phyloP scores from a whole-genome alignment of 768 basidiomycete genomes.

The Tremella yokohamensis region DNA sequence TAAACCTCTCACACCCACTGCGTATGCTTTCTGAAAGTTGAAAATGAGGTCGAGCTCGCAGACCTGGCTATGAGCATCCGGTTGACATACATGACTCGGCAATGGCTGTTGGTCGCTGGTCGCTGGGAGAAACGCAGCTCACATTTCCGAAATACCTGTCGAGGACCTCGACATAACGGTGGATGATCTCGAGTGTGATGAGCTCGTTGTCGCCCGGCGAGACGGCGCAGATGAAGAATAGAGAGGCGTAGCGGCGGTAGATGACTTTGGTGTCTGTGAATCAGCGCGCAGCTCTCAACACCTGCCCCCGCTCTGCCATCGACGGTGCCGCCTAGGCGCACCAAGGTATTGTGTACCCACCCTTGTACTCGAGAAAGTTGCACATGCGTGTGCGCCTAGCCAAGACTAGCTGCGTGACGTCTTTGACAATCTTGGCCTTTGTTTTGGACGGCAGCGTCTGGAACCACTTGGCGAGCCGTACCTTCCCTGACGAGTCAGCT shows the following conservation, averaged over 20 bases:
- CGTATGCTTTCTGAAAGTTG: slow-evolving; percentile 95
- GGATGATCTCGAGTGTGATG: slow-evolving; percentile 83
- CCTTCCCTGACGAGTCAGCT: slow-evolving; percentile 63
- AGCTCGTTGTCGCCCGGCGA: slow-evolving; percentile 83
- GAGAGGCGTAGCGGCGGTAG: slow-evolving; percentile 88
- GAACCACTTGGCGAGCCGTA: slow-evolving; percentile 95
- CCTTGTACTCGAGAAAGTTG: slow-evolving; percentile 95
- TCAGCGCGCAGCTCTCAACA: slow-evolving; percentile 2
- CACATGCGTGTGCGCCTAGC: slow-evolving; percentile 86
- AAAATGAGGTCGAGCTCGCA: slow-evolving; percentile 91
- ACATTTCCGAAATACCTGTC: slow-evolving; percentile 84
- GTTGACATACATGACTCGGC: not conserved
- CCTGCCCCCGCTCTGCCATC: not conserved
- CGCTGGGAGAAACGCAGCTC: slow-evolving; percentile 38
- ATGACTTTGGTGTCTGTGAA: slow-evolving; percentile 75
- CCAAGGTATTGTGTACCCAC: slow-evolving; percentile 55
- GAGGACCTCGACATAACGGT: slow-evolving; percentile 89
- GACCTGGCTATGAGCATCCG: slow-evolving; percentile 40
- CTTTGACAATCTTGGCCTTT: slow-evolving; percentile 89
- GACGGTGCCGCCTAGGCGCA: too few species aligned
- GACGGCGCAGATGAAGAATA: slow-evolving; percentile 92
- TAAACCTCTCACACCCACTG: slow-evolving; percentile 54
- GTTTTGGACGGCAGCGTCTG: slow-evolving; percentile 72
- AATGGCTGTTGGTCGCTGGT: not conserved
- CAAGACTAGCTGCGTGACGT: slow-evolving; percentile 88